Conservation (phyloP, 108 stramenopile genomes). For the Pseudonitzschia multiseries region DNA sequence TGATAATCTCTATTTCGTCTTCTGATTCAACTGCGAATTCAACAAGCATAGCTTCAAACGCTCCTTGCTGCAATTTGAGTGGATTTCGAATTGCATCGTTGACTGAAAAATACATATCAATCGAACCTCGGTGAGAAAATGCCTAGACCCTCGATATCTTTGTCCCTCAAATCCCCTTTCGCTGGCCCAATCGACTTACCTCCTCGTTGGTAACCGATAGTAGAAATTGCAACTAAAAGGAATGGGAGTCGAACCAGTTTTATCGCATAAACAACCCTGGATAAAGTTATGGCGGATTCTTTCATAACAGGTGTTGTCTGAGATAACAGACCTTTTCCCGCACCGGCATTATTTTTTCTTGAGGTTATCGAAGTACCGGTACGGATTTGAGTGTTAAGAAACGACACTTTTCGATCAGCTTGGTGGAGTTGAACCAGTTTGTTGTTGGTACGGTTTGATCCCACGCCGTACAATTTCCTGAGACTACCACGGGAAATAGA, state of each 20-base stretch:
- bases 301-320: conserved; percentile 5
- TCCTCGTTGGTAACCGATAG: conserved; percentile 76
- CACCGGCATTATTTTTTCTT: conserved; percentile 6
- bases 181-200: too few species aligned
- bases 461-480: not conserved
- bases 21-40: conserved; percentile 24
- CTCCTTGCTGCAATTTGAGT: conserved; percentile 35
- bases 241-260: conserved; percentile 60
- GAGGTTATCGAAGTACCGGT: not conserved
- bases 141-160: not conserved
- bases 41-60: conserved; percentile 27
- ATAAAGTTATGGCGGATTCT: conserved; percentile 19
- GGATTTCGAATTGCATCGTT: conserved; percentile 34
- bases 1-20: conserved; percentile 30
- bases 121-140: not conserved
- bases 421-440: not conserved
- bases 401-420: not conserved
- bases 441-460: not conserved
- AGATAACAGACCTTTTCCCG: conserved; percentile 17
- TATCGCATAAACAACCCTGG: conserved; percentile 29
- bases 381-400: not conserved
- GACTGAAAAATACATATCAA: not conserved
- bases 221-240: conserved; percentile 60
- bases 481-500: conserved; percentile 2
- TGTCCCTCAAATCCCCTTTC: too few species aligned